Conservation (phyloP, 345 rosid genomes). For the Aquilaria malaccensis region DNA sequence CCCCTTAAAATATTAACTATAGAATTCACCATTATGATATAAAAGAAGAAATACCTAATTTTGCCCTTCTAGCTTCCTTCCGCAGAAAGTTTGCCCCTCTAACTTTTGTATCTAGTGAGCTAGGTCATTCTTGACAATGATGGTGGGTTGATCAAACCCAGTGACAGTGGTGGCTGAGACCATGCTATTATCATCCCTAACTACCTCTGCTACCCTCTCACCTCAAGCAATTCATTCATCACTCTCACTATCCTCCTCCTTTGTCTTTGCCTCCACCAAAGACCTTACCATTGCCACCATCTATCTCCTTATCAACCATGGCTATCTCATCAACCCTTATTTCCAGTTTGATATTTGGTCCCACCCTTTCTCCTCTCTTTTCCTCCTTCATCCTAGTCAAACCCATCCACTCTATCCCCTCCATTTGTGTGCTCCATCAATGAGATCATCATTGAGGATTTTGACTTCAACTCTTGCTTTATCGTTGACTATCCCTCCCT, state of each 20-base stretch:
- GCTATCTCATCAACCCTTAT: slow-evolving; percentile 79
- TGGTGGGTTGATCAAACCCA: slow-evolving; percentile 72
- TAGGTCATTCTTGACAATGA: slow-evolving; percentile 84
- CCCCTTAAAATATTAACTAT: too few relatives aligned
- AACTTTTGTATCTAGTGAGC: too few relatives aligned
- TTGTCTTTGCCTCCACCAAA: slow-evolving; percentile 18
- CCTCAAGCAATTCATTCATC: slow-evolving; percentile 64
- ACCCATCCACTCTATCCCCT: slow-evolving; percentile 61
- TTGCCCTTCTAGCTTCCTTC: too few relatives aligned
- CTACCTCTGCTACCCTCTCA: slow-evolving; percentile 73
- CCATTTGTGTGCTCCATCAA: slow-evolving; percentile 67
- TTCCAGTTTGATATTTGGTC: slow-evolving; percentile 88
- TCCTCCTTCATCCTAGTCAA: slow-evolving; percentile 78
- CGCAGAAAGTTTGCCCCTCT: too few relatives aligned
- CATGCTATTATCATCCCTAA: slow-evolving; percentile 65
- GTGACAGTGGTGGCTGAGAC: slow-evolving; percentile 76
- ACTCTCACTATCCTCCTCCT: slow-evolving; percentile 30
- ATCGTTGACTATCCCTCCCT: slow-evolving; percentile 62
- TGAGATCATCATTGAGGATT: slow-evolving; percentile 89
- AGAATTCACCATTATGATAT: too few relatives aligned
- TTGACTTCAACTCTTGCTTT: slow-evolving; percentile 60
- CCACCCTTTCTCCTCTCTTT: slow-evolving; percentile 59
- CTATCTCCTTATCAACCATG: slow-evolving; percentile 93
- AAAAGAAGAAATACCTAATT: too few relatives aligned
- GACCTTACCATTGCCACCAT: slow-evolving; percentile 90